Conservation (phyloP, 2,329 filamentous ascomycete genomes). For the Colletotrichum sojae region DNA sequence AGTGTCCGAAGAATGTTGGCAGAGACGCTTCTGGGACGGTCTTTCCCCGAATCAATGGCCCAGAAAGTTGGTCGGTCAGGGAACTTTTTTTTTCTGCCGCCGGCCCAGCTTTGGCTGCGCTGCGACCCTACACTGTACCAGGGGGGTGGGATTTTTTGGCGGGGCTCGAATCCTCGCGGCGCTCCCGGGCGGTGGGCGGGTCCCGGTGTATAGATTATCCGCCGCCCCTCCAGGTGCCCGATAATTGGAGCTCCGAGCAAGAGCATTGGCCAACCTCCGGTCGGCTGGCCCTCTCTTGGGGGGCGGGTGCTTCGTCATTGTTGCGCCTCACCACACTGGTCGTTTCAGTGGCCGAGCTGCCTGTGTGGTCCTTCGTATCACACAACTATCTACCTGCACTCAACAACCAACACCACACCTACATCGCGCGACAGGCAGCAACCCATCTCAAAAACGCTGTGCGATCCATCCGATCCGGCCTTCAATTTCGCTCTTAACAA, state of each 20-base stretch:
- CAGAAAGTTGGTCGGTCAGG: constrained; percentile 31
- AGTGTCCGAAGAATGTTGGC: constrained; percentile 9
- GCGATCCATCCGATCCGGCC: constrained; percentile 20
- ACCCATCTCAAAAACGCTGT: constrained; percentile 23
- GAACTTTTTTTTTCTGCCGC: constrained; percentile 42
- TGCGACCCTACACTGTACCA: constrained; percentile 14
- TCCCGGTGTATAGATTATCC: constrained; percentile 35
- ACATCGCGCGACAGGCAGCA: constrained; percentile 35
- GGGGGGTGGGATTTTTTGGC: constrained; percentile 41
- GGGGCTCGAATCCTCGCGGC: constrained; percentile 25
- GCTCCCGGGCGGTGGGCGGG: constrained; percentile 2
- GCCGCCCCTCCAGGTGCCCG: constrained; percentile 4
- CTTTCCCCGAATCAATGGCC: constrained; percentile 19
- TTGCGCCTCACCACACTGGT: constrained; percentile 44
- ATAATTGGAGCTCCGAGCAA: constrained; percentile 26
- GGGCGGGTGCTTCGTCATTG: constrained; percentile 46
- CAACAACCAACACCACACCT: constrained; percentile 26
- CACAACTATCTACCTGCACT: neutral
- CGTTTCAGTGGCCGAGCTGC: constrained; percentile 39
- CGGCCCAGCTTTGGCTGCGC: constrained; percentile 20
- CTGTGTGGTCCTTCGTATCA: constrained; percentile 31
- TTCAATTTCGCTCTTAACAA: neutral
- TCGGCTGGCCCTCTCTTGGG: constrained; percentile 17
- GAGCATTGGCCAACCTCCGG: constrained; percentile 38
- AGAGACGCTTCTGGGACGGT: constrained; percentile 5